Evolutionary conservation across 768 basidiomycete genomes (phyloP), one percentile per base, ranked within the genome.

Genomic region (Agrocybe praecox): DNA sequence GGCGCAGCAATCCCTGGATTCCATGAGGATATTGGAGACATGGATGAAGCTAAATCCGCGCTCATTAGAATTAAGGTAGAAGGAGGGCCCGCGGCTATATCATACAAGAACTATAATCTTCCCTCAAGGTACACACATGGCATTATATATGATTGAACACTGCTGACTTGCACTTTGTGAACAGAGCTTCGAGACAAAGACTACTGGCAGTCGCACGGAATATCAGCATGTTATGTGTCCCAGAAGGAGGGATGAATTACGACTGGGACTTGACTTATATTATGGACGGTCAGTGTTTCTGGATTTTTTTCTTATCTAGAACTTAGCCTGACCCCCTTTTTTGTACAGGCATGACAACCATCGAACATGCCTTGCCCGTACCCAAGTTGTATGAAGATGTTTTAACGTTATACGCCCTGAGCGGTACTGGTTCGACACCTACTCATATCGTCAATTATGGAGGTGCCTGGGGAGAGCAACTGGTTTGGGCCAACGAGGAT

Each of bases 241-340:
- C 89, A 0, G 89, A 90, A 69, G 89, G 88, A 36, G 89, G 89
- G 9, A 89, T 89, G 88, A 89, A 88, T 64, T 84, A 77, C 24
- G 89, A 91, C 62, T 91, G 89, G 89, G 88, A 90, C 62, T 69
- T 84, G 61, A 89, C 89, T 0, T 91, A 90, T 61, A 89, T 90
- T 53, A 72, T 89, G n/a, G 89, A 91, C 63, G 89, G 89, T 85
- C 56, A 56, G 73, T 59, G n/a, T 19, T 34, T 34, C 33, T 29
- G 6, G 33, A 33, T 19, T 32, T 46, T 21, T 56, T 55, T 45
- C 49, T 47, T 24, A 3, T 43, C 11, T 36, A 44, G 11, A 8
- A n/a, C 46, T 19, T 46, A n/a, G n/a, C 19, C 29, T n/a, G n/a
- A 23, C 2, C 49, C 34, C n/a, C 36, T 32, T 17, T 40, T 23